A percentile compares a stretch with the other conserved stretches of the same genome.
phyloP scores from a whole-genome alignment of 2,329 filamentous ascomycete genomes.

The Talaromyces piceae region DNA sequence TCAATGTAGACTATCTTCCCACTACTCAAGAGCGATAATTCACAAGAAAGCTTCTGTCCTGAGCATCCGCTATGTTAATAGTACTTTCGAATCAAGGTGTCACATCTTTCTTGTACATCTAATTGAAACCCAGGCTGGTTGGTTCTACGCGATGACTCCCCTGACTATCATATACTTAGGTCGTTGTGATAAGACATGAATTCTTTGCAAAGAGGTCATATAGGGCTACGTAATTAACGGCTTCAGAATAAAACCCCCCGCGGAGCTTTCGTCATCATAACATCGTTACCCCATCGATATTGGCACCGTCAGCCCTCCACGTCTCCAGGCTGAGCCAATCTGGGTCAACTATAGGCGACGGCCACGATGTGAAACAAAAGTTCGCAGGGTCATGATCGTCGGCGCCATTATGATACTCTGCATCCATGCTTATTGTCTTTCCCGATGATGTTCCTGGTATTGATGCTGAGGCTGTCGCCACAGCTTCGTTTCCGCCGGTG shows the following conservation, averaged over 20 bases:
- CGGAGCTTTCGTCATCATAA: neutral
- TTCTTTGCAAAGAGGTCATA: neutral
- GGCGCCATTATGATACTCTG: neutral
- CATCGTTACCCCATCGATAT: neutral
- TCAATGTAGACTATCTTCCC: no score
- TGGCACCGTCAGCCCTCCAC: constrained; percentile 4
- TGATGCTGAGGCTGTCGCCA: neutral
- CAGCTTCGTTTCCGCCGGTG: neutral
- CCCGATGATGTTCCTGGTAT: neutral
- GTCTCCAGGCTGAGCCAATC: constrained; percentile 11
- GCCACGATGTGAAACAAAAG: constrained; percentile 9
- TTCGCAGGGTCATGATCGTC: neutral
- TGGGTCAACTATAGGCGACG: constrained; percentile 9
- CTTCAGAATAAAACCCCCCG: neutral
- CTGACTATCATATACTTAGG: no score
- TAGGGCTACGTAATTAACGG: neutral
- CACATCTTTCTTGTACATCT: no score
- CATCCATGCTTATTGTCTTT: neutral
- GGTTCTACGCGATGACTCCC: no score
- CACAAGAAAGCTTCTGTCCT: no score
- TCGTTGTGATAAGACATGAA: no score
- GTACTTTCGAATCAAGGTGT: no score
- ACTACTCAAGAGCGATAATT: no score
- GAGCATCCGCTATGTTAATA: no score
- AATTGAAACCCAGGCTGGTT: no score